These are phyloP conservation scores for Aspergillus aculeatinus DNA, from an alignment of 2,329 filamentous ascomycete genomes.

Conservation along the genomic window DNA sequence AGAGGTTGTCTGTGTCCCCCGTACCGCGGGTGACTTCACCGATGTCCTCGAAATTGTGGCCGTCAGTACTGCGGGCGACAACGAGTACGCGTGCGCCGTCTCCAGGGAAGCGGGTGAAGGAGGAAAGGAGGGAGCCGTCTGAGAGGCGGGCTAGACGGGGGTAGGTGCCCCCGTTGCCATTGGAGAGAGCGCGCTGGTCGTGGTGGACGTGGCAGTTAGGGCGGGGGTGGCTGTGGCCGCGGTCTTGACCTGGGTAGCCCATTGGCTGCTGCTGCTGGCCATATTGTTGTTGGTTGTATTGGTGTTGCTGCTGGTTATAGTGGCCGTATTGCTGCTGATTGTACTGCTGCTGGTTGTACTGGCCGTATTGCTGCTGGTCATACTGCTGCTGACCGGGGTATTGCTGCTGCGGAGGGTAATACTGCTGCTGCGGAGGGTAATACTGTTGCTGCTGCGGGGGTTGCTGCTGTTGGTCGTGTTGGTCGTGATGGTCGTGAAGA, in stretches of 20 bases:
- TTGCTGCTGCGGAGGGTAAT: too few relatives aligned
- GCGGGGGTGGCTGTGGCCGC: conserved; percentile 11
- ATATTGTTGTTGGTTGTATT: not conserved
- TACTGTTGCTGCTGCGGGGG: not conserved
- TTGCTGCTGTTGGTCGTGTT: conserved; percentile 9
- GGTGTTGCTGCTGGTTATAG: not conserved
- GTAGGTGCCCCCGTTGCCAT: conserved; percentile 45
- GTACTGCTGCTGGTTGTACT: not conserved
- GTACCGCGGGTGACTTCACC: conserved; percentile 46
- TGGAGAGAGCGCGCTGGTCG: conserved; percentile 35
- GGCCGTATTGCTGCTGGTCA: not conserved
- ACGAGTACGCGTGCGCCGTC: conserved; percentile 40
- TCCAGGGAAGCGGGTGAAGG: conserved; percentile 45
- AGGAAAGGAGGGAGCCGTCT: conserved; percentile 49
- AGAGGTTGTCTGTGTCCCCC: conserved; percentile 51
- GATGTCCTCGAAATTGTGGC: conserved; percentile 41
- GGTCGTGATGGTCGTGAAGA: conserved; percentile 17
- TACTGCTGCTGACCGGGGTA: too few relatives aligned
- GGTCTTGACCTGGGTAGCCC: not conserved
- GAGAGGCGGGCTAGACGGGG: conserved; percentile 48
- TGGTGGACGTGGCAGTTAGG: conserved; percentile 28
- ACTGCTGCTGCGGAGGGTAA: not conserved
- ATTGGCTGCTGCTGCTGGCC: not conserved
- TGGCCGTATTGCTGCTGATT: not conserved
- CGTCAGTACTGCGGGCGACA: conserved; percentile 48